Evolutionary conservation across 2,329 filamentous ascomycete species (phyloP), one percentile per base, ranked within the genome.

Genomic region (Erysiphe neolycopersici): DNA sequence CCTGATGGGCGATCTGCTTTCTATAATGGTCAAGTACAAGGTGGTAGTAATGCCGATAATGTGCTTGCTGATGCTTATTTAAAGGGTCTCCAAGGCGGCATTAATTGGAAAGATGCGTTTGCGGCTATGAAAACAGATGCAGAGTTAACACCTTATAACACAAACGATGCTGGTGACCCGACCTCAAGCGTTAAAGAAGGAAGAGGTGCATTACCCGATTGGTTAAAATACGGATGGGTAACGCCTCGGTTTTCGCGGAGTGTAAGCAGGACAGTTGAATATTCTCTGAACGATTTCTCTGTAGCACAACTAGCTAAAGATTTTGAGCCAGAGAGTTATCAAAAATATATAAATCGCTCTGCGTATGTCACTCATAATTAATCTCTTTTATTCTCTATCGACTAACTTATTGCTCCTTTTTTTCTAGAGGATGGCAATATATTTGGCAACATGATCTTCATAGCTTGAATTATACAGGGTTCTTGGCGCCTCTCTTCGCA

Each of bases 31-130:
- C 69, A 69, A 9, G 68, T 70, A 0, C 76, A 81, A 54, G 76
- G 74, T 6, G 77, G 76, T 6, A 75, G 69, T 13, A 80, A 80
- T 51, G 67, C 69, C 2, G 77, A 82, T 54, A 80, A 77, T 44
- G 67, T 82, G 2, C 66, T 82, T 22, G 76, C 76, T 3, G 77
- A 82, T 52, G 77, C 76, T 0, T 81, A 71, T 48, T 65, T 79
- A 26, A 81, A 81, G 55, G 73, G 74, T 0, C 66, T 79, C 2
- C 39, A 49, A 16, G 73, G 71, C 8, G 61, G 60, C 4, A 61
- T 81, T 35, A 61, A 80, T 54, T 81, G 76, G 77, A 59, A 62
- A 5, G 66, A 68, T 41, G 73, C 64, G 8, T 75, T 70, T 47
- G 58, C 61, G 10, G 71, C 74, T 38, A 75, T 79, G 72, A 59